These are phyloP conservation scores for Neonectria coccinea DNA, from an alignment of 2,329 filamentous ascomycete genomes.

Conservation along the genomic window DNA sequence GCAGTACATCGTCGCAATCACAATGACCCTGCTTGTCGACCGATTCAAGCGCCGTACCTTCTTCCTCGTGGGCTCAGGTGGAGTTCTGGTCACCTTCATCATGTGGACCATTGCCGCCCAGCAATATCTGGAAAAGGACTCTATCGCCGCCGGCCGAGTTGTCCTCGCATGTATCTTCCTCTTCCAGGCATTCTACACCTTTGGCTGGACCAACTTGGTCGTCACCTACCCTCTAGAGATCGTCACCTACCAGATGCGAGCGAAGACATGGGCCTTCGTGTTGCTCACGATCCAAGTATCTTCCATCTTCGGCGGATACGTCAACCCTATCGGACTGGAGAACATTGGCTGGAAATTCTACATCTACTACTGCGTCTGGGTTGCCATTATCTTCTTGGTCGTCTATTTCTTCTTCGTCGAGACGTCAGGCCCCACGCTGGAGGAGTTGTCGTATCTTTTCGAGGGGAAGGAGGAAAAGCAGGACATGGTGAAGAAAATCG, in stretches of 20 bases:
- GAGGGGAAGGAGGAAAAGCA: constrained; percentile 35
- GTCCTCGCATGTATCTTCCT: constrained; percentile 58
- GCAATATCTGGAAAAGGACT: constrained; percentile 51
- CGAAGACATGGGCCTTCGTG: constrained; percentile 56
- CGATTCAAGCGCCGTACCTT: constrained; percentile 53
- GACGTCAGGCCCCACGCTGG: constrained; percentile 52
- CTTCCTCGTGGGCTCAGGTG: constrained; percentile 54
- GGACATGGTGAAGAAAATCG: constrained; percentile 35
- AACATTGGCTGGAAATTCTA: constrained; percentile 56
- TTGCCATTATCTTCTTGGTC: constrained; percentile 51
- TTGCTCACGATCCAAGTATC: constrained; percentile 54
- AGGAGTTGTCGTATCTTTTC: constrained; percentile 48
- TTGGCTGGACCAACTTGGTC: constrained; percentile 58
- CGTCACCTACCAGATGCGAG: constrained; percentile 56
- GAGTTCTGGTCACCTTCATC: constrained; percentile 54
- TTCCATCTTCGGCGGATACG: constrained; percentile 54
- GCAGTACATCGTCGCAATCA: constrained; percentile 56
- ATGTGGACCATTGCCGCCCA: constrained; percentile 55
- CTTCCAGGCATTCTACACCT: constrained; percentile 56
- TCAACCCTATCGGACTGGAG: constrained; percentile 54
- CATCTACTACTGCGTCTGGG: constrained; percentile 56
- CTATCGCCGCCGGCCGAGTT: constrained; percentile 48
- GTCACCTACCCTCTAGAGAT: constrained; percentile 58
- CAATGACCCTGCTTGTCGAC: constrained; percentile 52
- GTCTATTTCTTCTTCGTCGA: constrained; percentile 57